Evolutionary conservation across 495 filamentous ascomycete genomes (phyloP).

Genomic region (Hypomontagnella submonticulosa): DNA sequence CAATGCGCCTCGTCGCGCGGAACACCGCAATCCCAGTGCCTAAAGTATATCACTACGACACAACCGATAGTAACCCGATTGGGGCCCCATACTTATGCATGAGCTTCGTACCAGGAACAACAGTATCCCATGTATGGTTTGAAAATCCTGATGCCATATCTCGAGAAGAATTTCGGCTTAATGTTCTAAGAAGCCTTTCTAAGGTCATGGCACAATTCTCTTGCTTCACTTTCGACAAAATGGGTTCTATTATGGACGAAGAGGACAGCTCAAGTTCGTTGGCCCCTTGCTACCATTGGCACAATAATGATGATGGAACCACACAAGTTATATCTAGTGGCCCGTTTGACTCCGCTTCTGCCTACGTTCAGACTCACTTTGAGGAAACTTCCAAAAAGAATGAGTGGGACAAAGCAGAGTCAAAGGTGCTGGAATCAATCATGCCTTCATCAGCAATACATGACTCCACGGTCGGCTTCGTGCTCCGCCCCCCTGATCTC

Average conservation of each 20-base stretch:
- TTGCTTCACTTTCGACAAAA: slow-evolving; percentile 20
- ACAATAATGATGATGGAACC: not conserved
- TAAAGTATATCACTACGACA: slow-evolving; percentile 38
- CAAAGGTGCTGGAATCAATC: not conserved
- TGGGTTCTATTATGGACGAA: slow-evolving; percentile 14
- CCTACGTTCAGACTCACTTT: slow-evolving; percentile 4
- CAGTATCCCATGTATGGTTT: slow-evolving; percentile 26
- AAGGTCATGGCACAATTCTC: slow-evolving; percentile 24
- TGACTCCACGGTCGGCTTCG: slow-evolving; percentile 45
- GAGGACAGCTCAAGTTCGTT: not conserved
- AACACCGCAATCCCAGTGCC: slow-evolving; percentile 44
- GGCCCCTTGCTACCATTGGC: slow-evolving; percentile 22
- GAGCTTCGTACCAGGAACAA: slow-evolving; percentile 35
- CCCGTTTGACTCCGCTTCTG: slow-evolving; percentile 22
- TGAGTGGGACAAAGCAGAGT: not conserved
- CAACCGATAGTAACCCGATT: slow-evolving; percentile 38
- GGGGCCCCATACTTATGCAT: slow-evolving; percentile 44
- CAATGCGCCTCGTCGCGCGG: slow-evolving; percentile 38
- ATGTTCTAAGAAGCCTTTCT: slow-evolving; percentile 17
- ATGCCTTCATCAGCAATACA: not conserved
- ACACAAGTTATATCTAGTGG: slow-evolving; percentile 14
- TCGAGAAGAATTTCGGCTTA: slow-evolving; percentile 14
- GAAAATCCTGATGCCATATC: not conserved
- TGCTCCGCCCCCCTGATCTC: slow-evolving; percentile 53
- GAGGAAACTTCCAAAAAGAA: not conserved